Base-by-base conservation (phyloP, 2,329 filamentous ascomycete species). In the Beauveria medogensis region DNA sequence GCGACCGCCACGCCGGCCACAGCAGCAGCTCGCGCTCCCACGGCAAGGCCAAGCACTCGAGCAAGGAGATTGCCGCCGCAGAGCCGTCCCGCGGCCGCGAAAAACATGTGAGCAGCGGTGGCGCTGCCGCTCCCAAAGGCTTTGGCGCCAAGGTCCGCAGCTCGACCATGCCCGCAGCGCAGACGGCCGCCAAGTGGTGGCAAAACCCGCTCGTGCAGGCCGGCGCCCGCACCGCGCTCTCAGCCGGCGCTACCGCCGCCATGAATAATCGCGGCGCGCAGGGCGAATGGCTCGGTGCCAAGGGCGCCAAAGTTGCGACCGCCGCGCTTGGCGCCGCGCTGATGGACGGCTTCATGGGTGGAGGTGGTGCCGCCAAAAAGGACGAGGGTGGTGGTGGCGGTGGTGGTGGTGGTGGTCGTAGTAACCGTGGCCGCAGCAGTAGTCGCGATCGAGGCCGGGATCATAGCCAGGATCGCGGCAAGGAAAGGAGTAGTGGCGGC, bases 261-360 rank as follows among this genome's bases (percentile, higher is more conserved):
- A 77, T 80, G 70, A 73, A 77, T 53, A 72, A 77, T 53, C 76
- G 77, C 54, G 72, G 76, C 51, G 75, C 80, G 18, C 72, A 73
- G 1, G 75, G 78, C 2, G 69, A 74, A 1, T 82, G 79, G 79
- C 68, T 78, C 5, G 78, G 79, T 0, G 69, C 76, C 12, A 81
- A 81, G 64, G 79, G 78, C 5, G 76, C 76, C 50, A 78, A 78
- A 57, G 70, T 81, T 3, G 79, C 77, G 1, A 78, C 78, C 2
- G 78, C 78, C 2, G 79, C 79, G 2, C 62, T 82, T 1, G 78
- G 78, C 20, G 79, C 79, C 1, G 79, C 78, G 0, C 68, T 80
- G 20, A 74, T 80, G 44, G 78, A 81, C 61, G 77, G 78, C 0
- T 75, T 81, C 37, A 73, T 78, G 52, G 70, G 70, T 20, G 41